phyloP scores from a whole-genome alignment of 2,329 filamentous ascomycete genomes.

The Dactylellina sp. region DNA sequence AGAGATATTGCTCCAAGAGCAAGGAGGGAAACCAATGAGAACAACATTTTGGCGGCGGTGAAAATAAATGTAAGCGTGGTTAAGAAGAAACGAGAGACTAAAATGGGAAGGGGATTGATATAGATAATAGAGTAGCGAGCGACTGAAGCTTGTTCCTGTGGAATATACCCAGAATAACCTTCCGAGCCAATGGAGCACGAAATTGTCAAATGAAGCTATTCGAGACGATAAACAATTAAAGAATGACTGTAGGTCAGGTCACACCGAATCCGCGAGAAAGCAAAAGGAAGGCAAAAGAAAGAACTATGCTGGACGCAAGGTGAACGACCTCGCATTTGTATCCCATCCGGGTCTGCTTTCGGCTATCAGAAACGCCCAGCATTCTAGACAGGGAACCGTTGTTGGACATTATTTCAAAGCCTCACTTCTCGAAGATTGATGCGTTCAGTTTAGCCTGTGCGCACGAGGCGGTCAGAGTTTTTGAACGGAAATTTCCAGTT shows the following conservation, averaged over 20 bases:
- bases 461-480: constrained; percentile 14
- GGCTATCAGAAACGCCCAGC: constrained; percentile 6
- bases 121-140: constrained; percentile 1
- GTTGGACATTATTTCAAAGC: constrained; percentile 28
- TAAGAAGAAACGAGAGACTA: constrained; percentile 1
- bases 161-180: constrained; percentile 11
- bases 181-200: background rate
- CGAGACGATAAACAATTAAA: constrained; percentile 39
- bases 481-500: constrained; percentile 32
- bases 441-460: constrained; percentile 44
- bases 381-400: constrained; percentile 27
- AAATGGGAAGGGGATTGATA: constrained; percentile 4
- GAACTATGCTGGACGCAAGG: background rate
- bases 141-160: background rate
- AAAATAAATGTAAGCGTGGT: background rate
- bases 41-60: constrained; percentile 23
- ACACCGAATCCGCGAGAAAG: constrained; percentile 25
- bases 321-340: constrained; percentile 40
- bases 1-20: constrained; percentile 35
- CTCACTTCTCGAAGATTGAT: constrained; percentile 12
- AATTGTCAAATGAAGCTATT: constrained; percentile 8
- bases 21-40: constrained; percentile 35
- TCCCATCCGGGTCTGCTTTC: constrained; percentile 5
- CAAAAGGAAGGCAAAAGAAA: constrained; percentile 10
- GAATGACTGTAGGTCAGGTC: constrained; percentile 54